Percentiles rank a stretch among this genome's conserved stretches.
phyloP scores from a whole-genome alignment of 1,284 basidiomycete species.

The Coniferiporia sulphurascens region DNA sequence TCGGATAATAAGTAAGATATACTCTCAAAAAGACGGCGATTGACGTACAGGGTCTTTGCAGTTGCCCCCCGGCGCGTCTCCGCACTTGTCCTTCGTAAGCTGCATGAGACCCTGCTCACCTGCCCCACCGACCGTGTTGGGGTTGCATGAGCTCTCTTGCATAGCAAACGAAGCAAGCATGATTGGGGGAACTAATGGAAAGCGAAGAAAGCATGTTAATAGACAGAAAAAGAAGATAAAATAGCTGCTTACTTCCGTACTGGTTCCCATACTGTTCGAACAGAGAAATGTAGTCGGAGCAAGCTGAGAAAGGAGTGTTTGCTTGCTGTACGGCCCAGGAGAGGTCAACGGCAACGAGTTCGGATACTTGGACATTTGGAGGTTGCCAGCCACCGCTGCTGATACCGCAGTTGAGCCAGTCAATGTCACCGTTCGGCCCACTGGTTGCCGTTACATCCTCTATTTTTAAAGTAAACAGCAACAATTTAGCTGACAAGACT shows the following conservation, averaged over 20 bases:
- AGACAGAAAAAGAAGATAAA: too few relatives aligned
- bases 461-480: constrained; percentile 24
- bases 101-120: constrained; percentile 88
- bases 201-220: too few relatives aligned
- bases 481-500: too few relatives aligned
- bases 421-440: constrained; percentile 71
- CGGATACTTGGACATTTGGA: constrained; percentile 47
- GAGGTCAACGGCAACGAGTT: constrained; percentile 52
- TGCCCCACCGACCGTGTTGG: constrained; percentile 63
- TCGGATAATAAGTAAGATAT: neutral
- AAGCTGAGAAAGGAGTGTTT: constrained; percentile 59
- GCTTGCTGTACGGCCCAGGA: constrained; percentile 42
- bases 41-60: constrained; percentile 59
- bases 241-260: constrained; percentile 36
- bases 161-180: constrained; percentile 82
- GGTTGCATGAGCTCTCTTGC: constrained; percentile 74
- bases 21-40: constrained; percentile 1
- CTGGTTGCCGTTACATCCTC: constrained; percentile 42
- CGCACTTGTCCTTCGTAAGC: constrained; percentile 76
- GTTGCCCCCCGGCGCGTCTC: constrained; percentile 53
- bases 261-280: constrained; percentile 63
- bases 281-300: constrained; percentile 46
- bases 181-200: constrained; percentile 51
- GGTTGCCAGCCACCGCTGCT: constrained; percentile 57
- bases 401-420: constrained; percentile 80